phyloP scores from a whole-genome alignment of 352 stramenopile species.

The Pythium brachiatum region DNA sequence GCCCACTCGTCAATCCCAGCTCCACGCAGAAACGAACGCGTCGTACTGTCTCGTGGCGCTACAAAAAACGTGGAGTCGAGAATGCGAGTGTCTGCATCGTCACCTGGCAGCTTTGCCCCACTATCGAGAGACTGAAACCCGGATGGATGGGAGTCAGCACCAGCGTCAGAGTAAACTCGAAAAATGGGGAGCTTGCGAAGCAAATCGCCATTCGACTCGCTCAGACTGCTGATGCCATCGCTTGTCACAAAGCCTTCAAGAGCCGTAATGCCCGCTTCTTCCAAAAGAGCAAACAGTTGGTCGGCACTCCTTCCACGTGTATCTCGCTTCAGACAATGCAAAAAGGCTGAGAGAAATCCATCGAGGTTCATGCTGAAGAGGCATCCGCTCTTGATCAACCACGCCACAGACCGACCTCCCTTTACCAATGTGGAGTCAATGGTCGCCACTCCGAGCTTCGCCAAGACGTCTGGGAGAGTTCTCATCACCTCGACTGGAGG shows the following conservation, averaged over 20 bases:
- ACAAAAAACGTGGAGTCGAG: slow-evolving; percentile 55
- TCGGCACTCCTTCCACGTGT: neutral
- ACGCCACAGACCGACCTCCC: slow-evolving; percentile 2
- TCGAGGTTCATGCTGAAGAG: slow-evolving; percentile 13
- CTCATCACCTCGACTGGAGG: neutral
- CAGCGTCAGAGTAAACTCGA: slow-evolving; percentile 6
- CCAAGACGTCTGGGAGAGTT: slow-evolving; percentile 4
- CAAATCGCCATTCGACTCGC: slow-evolving; percentile 5
- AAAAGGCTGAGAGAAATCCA: slow-evolving; percentile 21
- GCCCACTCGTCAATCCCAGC: slow-evolving; percentile 55
- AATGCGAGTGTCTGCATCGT: slow-evolving; percentile 40
- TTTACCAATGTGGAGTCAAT: slow-evolving; percentile 11
- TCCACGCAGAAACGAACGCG: slow-evolving; percentile 47
- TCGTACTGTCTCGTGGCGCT: slow-evolving; percentile 27
- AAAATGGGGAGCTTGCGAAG: slow-evolving; percentile 21
- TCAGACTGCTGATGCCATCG: neutral
- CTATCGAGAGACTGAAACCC: slow-evolving; percentile 12
- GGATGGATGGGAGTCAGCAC: neutral
- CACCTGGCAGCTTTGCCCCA: slow-evolving; percentile 36
- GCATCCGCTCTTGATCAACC: slow-evolving; percentile 16
- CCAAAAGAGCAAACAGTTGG: slow-evolving; percentile 7
- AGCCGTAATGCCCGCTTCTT: neutral
- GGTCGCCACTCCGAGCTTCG: slow-evolving; percentile 16
- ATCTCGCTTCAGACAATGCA: neutral
- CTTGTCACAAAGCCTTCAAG: slow-evolving; percentile 16